Base-by-base conservation (phyloP, 139 green algal species). In the Coelastrella sp. region DNA sequence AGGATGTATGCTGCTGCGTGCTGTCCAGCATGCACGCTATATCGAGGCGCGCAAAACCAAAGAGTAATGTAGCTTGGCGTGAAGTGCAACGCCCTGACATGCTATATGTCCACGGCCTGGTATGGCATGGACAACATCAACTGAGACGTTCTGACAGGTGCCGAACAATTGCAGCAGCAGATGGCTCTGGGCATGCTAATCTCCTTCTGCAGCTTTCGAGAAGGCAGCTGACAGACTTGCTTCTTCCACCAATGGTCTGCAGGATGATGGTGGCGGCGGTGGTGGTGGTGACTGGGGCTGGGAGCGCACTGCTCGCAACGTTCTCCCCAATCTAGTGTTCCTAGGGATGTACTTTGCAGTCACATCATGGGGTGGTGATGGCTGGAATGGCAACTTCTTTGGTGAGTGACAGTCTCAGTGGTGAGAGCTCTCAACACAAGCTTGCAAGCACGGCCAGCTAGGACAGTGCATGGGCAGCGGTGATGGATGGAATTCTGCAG, bases 221-320 rank as follows among this genome's bases (percentile, higher is more conserved):
- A 73, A 22, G 65, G 65, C 65, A 22, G 65, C 15, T 73, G 4
- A 49, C 70, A 35, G 70, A 76, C 70, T 22, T 76, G 70, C 24
- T 3, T 6, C 12, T 81, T 57, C 75, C 61, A 35, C 35, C 57
- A 56, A 56, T 61, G 35, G 35, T 27, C 5, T 82, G 74, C 74
- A 90, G 85, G 83, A 88, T 22, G 90, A 87, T 56, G 92, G 91
- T n/a, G 89, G 87, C 75, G 93, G 93, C 5, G 93, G 93, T n/a
- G 78, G 93, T 65, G 93, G 90, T 25, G 93, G 91, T 76, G 93
- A 90, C 58, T 94, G 93, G 93, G 81, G 85, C 78, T 95, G 93
- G 93, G 93, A 93, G 85, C 92, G 93, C 11, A 90, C 88, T 17
- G 93, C 90, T 0, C 90, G 90, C 6, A 95, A 95, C 68, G 19